phyloP scores from a whole-genome alignment of 2,329 filamentous ascomycete genomes.

The Aphanoascus verrucosus region DNA sequence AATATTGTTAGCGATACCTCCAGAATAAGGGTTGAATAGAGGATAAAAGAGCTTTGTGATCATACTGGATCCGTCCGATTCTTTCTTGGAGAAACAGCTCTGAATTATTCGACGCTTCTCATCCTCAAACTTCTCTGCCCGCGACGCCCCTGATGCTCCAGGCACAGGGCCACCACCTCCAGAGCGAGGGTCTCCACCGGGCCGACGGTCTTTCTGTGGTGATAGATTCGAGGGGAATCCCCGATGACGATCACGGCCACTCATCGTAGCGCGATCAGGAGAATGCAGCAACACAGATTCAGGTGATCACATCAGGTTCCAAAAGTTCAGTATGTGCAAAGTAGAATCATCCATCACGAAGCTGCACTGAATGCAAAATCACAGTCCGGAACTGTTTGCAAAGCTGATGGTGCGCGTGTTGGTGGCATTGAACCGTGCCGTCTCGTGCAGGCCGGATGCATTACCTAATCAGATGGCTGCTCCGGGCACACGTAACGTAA shows the following conservation, averaged over 20 bases:
- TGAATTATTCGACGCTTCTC: slow-evolving; percentile 92
- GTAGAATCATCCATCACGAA: background rate
- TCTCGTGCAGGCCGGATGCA: background rate
- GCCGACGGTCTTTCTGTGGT: slow-evolving; percentile 25
- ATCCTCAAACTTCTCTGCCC: slow-evolving; percentile 85
- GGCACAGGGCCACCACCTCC: slow-evolving; percentile 22
- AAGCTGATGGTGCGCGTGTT: background rate
- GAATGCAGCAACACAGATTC: background rate
- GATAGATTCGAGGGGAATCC: slow-evolving; percentile 23
- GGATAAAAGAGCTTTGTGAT: slow-evolving; percentile 22
- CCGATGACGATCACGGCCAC: slow-evolving; percentile 28
- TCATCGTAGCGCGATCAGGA: slow-evolving; percentile 23
- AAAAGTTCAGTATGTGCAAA: background rate
- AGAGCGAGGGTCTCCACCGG: slow-evolving; percentile 26
- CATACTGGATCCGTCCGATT: slow-evolving; percentile 71
- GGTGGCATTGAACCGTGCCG: background rate
- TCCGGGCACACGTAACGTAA: background rate
- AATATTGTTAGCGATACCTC: background rate
- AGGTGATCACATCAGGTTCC: background rate
- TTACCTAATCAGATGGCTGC: background rate
- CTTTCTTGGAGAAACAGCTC: slow-evolving; percentile 85
- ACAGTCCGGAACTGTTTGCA: background rate
- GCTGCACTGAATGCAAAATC: too few species aligned
- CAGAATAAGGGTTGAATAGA: background rate
- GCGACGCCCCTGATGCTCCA: slow-evolving; percentile 28